Base-by-base conservation (phyloP, 2,329 filamentous ascomycete species). In the Cryphonectria radicalis region DNA sequence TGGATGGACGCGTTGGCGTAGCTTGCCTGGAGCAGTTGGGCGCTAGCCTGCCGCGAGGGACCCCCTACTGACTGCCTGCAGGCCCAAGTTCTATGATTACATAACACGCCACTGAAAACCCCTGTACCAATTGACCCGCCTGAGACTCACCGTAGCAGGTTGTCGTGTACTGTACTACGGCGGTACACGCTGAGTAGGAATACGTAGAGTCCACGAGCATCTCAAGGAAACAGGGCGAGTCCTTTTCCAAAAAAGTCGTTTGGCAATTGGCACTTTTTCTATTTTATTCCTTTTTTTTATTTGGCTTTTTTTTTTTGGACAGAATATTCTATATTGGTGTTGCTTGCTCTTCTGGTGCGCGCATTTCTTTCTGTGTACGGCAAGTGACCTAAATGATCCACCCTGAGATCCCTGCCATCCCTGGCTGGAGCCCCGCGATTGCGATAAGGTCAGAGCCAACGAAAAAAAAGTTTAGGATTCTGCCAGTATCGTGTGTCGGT, bases 21-120 rank as follows among this genome's bases (percentile, higher is more conserved):
- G 82, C 83, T 84, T 84, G 83, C 83, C 83, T 84, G 76, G 82
- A 84, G 79, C 64, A 37, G 68, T 64, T 40, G 60, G 22, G 22
- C 46, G 67, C 71, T 70, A 66, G 71, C 71, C 65, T 70, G 71
- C 68, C 71, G 69, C 46, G 17, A n/a, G 53, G 57, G n/a, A 32
- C 35, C 14, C 22, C 13, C 10, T 35, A 32, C 55, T 32, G 28
- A 19, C 28, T 59, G 14, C 1, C 28, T 59, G 11, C 4, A 63
- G 59, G 59, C 60, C 70, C 55, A 63, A 72, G 70, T 68, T 72
- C 50, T 5, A 35, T 11, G 68, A 37, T 72, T 72, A 70, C 63
- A 57, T 70, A 70, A 70, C 46, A 53, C 13, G 19, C 2, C 32
- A 25, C 42, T 64, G 14, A 19, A n/a, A 1, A 46, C 40, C 60